Evolutionary conservation across 805 yeast genomes (phyloP), one percentile per base, ranked within the genome.

Genomic region (Barnettozyma sucrosica): DNA sequence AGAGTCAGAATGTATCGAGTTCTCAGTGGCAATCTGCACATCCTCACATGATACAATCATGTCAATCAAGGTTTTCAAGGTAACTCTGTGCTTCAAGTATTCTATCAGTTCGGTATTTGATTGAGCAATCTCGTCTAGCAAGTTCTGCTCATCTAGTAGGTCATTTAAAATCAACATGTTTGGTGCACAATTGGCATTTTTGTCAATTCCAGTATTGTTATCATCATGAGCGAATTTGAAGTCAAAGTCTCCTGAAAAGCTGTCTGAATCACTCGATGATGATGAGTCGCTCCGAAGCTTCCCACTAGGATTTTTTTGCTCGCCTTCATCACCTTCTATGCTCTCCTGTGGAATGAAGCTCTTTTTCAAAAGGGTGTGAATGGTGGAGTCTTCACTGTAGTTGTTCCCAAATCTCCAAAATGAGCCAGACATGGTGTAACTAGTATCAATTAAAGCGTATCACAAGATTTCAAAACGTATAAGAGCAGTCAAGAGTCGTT

Each of bases 51-150:
- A 62, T 13, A 80, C 79, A 37, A 89, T 76, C 56, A 79, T 81
- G 36, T 83, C 80, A 26, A 92, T 79, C 49, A 92, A 74, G 48
- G 80, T 79, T 45, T 72, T 75, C 50, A 92, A 64, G 14, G 88
- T 79, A 45, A 81, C 85, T 14, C 93, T 89, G 59, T 86, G 87
- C 52, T 92, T 75, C 47, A 93, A 70, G 57, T 83, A 83, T 57
- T 89, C 93, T 36, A 90, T 72, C 43, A 93, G 74, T 60, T 85
- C 83, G 40, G 83, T 75, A 63, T 85, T 85, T 18, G 89, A 81
- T 20, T 84, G 78, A 52, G 83, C 67, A 33, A 88, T 68, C 61
- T 87, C 93, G 49, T 85, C 85, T 24, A 85, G 70, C 25, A 88
- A 65, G 49, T 84, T 90, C 41, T 80, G 84, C 55, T 86, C 92